phyloP scores from a whole-genome alignment of 2,329 filamentous ascomycete species.

The Claviceps quebecensis region DNA sequence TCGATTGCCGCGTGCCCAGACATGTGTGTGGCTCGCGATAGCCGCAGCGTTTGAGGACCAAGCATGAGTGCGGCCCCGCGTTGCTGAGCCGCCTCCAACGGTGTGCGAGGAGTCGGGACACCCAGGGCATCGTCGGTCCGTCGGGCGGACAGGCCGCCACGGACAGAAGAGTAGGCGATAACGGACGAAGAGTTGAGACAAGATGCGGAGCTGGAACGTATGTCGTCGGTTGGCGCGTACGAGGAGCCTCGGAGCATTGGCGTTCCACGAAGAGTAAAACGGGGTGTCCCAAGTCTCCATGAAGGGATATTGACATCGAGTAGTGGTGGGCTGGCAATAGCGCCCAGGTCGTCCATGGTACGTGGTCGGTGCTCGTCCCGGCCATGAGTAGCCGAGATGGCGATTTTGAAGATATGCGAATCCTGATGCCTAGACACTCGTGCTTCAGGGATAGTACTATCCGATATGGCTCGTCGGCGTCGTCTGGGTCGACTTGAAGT shows the following conservation, averaged over 20 bases:
- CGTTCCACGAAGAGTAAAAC: slow-evolving; percentile 64
- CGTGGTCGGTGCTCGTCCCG: slow-evolving; percentile 37
- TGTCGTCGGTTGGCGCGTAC: slow-evolving; percentile 61
- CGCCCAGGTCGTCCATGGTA: slow-evolving; percentile 44
- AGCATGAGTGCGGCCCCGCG: slow-evolving; percentile 14
- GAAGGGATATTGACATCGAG: slow-evolving; percentile 69
- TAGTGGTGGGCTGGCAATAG: slow-evolving; percentile 29
- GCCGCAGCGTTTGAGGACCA: slow-evolving; percentile 26
- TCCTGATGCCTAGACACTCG: slow-evolving; percentile 38
- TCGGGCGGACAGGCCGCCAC: slow-evolving; percentile 15
- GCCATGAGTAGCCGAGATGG: slow-evolving; percentile 59
- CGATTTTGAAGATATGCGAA: slow-evolving; percentile 59
- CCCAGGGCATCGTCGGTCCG: slow-evolving; percentile 24
- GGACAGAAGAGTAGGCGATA: slow-evolving; percentile 12
- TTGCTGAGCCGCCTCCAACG: slow-evolving; percentile 8
- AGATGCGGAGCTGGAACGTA: slow-evolving; percentile 47
- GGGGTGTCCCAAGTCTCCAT: slow-evolving; percentile 69
- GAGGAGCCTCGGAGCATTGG: slow-evolving; percentile 70
- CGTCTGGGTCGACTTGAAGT: slow-evolving; percentile 14
- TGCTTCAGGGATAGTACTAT: slow-evolving; percentile 61
- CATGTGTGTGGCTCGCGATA: slow-evolving; percentile 31
- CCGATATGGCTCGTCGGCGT: slow-evolving; percentile 56
- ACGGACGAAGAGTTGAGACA: slow-evolving; percentile 25
- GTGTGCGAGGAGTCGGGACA: slow-evolving; percentile 22
- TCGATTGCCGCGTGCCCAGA: slow-evolving; percentile 41